A percentile compares a stretch with the other conserved stretches of the same genome.
Conservation (phyloP, 805 yeast species). For the Candida easanensis region DNA sequence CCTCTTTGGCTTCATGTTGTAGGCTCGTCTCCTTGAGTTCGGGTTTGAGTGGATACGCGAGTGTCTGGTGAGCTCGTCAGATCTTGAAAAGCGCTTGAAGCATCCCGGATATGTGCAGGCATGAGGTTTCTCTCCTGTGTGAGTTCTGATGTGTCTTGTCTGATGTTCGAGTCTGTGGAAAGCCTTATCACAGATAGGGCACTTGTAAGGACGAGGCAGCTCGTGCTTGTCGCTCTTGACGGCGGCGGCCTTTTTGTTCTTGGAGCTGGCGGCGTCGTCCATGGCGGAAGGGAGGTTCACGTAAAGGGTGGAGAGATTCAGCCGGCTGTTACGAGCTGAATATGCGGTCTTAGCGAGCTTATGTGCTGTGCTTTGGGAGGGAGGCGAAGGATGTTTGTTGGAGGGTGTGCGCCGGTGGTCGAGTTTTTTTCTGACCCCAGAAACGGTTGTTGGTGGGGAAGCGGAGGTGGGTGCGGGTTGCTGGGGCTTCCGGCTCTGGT, state of each 20-base stretch:
- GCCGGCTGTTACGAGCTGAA: background rate
- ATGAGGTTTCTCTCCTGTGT: conserved; percentile 83
- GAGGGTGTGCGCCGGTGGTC: background rate
- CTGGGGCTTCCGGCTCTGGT: background rate
- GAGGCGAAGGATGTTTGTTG: no score
- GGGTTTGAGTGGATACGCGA: conserved; percentile 72
- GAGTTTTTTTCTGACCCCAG: conserved; percentile 1
- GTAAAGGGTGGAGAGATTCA: background rate
- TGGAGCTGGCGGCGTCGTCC: background rate
- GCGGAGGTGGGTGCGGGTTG: background rate
- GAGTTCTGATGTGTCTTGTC: conserved; percentile 87
- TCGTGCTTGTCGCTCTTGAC: conserved; percentile 18
- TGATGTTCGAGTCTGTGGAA: conserved; percentile 89
- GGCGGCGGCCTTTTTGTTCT: background rate
- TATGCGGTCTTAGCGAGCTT: no score
- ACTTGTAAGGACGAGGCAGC: conserved; percentile 58
- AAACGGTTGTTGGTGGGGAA: conserved; percentile 1
- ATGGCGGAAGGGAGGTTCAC: background rate
- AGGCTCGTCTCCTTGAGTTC: conserved; percentile 58
- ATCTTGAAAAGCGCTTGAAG: conserved; percentile 61
- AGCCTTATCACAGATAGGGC: conserved; percentile 74
- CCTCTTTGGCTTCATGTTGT: conserved; percentile 35
- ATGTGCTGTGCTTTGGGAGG: no score
- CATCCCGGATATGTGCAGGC: conserved; percentile 73
- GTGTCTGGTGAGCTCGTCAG: conserved; percentile 75